phyloP scores from a whole-genome alignment of 2,329 filamentous ascomycete species.

The Gliomastix tumulicola region DNA sequence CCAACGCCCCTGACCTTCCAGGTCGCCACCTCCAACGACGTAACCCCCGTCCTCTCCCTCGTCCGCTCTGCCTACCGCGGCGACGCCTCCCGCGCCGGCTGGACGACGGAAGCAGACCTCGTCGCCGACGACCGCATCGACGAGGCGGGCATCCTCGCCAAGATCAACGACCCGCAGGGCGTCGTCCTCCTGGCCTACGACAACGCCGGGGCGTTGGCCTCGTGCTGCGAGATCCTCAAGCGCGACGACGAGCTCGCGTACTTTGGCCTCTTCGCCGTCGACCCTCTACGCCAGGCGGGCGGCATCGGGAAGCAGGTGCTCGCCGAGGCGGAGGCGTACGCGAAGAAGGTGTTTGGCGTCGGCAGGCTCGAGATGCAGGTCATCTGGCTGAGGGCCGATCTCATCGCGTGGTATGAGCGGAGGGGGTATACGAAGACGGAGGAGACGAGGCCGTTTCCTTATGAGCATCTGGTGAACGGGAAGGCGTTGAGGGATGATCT shows the following conservation, averaged over 20 bases:
- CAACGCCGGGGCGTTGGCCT: conserved; percentile 16
- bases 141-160: conserved; percentile 21
- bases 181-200: conserved; percentile 28
- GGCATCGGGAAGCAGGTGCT: conserved; percentile 35
- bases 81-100: conserved; percentile 28
- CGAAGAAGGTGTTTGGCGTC: conserved; percentile 20
- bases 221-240: conserved; percentile 35
- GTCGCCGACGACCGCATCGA: conserved; percentile 35
- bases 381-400: conserved; percentile 31
- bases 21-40: conserved; percentile 23
- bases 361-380: conserved; percentile 34
- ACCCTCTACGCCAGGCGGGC: conserved; percentile 30
- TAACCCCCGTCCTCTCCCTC: conserved; percentile 24
- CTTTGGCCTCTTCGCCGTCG: conserved; percentile 42
- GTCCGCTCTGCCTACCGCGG: conserved; percentile 38
- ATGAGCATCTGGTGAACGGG: conserved; percentile 24
- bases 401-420: conserved; percentile 37
- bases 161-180: conserved; percentile 28
- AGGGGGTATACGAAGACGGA: conserved; percentile 32
- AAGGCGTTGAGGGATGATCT: conserved; percentile 32
- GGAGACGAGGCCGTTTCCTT: conserved; percentile 33
- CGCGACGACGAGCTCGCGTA: conserved; percentile 22
- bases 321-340: conserved; percentile 29
- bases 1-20: conserved; percentile 25
- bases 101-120: conserved; percentile 40